Conservation (phyloP, 2,329 filamentous ascomycete genomes). For the Westerdykella sp. region DNA sequence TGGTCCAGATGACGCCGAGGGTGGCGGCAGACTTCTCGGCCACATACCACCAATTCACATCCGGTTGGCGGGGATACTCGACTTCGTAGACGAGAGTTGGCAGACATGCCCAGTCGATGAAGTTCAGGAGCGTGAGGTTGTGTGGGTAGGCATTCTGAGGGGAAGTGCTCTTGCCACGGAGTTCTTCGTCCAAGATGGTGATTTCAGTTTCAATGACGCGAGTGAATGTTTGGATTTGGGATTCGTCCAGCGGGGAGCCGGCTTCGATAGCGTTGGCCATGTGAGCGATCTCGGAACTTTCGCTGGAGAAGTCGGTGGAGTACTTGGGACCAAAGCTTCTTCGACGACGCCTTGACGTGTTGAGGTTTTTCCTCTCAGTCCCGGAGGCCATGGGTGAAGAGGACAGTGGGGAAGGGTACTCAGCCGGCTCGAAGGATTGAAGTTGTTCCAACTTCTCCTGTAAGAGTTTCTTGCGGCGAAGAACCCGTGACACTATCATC, state of each 20-base stretch:
- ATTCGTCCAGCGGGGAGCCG: slow-evolving; percentile 52
- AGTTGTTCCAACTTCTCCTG: slow-evolving; percentile 52
- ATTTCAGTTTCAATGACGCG: slow-evolving; percentile 62
- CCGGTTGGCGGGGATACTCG: slow-evolving; percentile 66
- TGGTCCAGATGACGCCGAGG: slow-evolving; percentile 67
- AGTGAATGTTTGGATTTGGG: slow-evolving; percentile 59
- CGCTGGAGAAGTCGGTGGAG: slow-evolving; percentile 40
- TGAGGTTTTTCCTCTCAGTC: slow-evolving; percentile 8
- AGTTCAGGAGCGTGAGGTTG: slow-evolving; percentile 60
- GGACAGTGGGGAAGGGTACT: slow-evolving; percentile 21
- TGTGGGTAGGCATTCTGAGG: slow-evolving; percentile 55
- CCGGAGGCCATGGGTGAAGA: slow-evolving; percentile 10
- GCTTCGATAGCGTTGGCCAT: slow-evolving; percentile 59
- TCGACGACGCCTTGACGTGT: slow-evolving; percentile 17
- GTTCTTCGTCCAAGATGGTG: slow-evolving; percentile 57
- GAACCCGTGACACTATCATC: slow-evolving; percentile 50
- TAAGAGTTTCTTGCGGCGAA: slow-evolving; percentile 45
- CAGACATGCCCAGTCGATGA: slow-evolving; percentile 66
- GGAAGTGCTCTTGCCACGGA: slow-evolving; percentile 55
- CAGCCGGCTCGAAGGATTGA: slow-evolving; percentile 46
- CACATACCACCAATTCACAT: slow-evolving; percentile 68
- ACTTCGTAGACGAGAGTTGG: slow-evolving; percentile 75
- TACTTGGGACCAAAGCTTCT: slow-evolving; percentile 34
- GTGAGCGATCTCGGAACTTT: slow-evolving; percentile 52
- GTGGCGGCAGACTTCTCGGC: slow-evolving; percentile 65